phyloP scores from a whole-genome alignment of 805 yeast species.

The Nakazawaea anatomiae region DNA sequence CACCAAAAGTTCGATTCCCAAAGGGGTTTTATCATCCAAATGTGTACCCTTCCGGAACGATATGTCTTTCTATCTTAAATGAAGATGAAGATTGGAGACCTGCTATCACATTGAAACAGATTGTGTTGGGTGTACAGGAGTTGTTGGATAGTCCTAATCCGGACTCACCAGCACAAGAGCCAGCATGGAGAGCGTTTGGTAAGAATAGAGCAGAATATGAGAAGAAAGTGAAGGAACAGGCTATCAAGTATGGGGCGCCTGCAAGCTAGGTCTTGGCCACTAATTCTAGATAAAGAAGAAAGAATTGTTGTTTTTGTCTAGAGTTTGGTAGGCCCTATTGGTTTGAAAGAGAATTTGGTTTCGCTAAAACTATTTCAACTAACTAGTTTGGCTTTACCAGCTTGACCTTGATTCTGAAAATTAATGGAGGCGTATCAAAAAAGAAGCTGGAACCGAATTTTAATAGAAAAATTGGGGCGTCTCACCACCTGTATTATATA shows the following conservation, averaged over 20 bases:
- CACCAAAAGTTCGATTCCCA: slow-evolving; percentile 90
- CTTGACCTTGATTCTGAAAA: too few species aligned
- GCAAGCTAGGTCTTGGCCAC: too few species aligned
- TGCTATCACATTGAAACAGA: slow-evolving; percentile 85
- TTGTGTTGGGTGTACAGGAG: slow-evolving; percentile 89
- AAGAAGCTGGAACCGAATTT: too few species aligned
- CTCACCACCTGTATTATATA: too few species aligned
- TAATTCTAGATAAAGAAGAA: too few species aligned
- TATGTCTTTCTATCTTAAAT: slow-evolving; percentile 86
- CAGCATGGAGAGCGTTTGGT: slow-evolving; percentile 85
- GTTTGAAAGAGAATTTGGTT: too few species aligned
- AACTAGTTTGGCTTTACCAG: too few species aligned
- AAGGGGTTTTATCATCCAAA: slow-evolving; percentile 93
- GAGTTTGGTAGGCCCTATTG: slow-evolving; percentile 12
- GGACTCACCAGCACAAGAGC: slow-evolving; percentile 94
- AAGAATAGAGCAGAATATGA: slow-evolving; percentile 67
- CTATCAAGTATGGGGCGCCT: slow-evolving; percentile 53
- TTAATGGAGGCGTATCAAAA: too few species aligned
- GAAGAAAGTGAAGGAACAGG: slow-evolving; percentile 75
- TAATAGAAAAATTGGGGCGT: too few species aligned
- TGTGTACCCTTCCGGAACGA: slow-evolving; percentile 95
- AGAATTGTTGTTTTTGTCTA: too few species aligned
- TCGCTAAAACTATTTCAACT: too few species aligned
- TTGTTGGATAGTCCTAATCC: slow-evolving; percentile 87
- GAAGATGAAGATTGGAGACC: slow-evolving; percentile 99